Base-by-base conservation (phyloP, 148 eudicot genomes). In the Camellia sinensis region DNA sequence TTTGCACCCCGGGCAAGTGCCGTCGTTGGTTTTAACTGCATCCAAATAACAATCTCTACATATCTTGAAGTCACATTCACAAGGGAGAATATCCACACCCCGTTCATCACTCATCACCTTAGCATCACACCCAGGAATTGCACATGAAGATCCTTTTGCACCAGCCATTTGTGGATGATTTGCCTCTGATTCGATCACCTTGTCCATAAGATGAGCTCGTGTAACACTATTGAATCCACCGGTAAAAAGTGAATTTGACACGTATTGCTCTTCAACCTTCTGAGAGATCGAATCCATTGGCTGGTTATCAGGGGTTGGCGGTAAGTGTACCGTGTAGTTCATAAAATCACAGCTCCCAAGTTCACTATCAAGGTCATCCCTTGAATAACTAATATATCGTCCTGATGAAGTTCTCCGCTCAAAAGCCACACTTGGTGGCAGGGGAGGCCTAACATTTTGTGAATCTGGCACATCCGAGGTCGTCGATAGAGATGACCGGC, bases 121-220 rank as follows among this genome's bases (percentile, higher is more conserved):
- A 37, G 91, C 97, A 82, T 91, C 98, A 82, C 98, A 94, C 11
- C 97, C 98, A 19, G 83, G 91, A n/a, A 94, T 66, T 0, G 87
- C 85, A 88, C 98, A 94, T 0, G 95, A 87, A 43, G 98, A 94
- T 22, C 98, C 98, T 79, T 90, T 91, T 7, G 91, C 87, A 41
- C 97, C 97, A 19, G 98, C 93, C 98, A 94, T 91, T 67, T 91
- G 97, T 9, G 95, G 97, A 83, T 89, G 93, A 70, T 80, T 90
- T 63, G 91, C 78, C 79, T 90, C 91, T 1, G 98, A 89, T 19
- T 94, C 98, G 56, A 84, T 89, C 57, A 92, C 95, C 89, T 92
- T 92, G 80, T 94, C 98, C 97, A 94, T 89, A 22, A 94, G 88
- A 84, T 94, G 98, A 71, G 98, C 98, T 71, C 95, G 87, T 0